Conservation (phyloP, 148 eudicot genomes). For the Agrostemma githago region DNA sequence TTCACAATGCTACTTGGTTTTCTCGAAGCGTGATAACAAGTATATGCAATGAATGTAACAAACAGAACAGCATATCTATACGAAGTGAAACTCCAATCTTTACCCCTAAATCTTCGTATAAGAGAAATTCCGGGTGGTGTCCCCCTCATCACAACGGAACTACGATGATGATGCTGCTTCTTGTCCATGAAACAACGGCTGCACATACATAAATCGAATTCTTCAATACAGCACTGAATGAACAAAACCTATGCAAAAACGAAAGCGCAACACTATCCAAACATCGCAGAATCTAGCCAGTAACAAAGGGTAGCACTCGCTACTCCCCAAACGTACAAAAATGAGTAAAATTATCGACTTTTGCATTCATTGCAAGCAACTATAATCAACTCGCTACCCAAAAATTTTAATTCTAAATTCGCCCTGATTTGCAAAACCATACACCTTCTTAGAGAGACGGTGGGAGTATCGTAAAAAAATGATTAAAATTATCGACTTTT, state of each 20-base stretch:
- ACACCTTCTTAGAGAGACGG: too few relatives aligned
- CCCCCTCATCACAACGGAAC: conserved; percentile 31
- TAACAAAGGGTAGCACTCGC: too few relatives aligned
- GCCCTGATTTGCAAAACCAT: too few relatives aligned
- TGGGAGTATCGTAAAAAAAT: too few relatives aligned
- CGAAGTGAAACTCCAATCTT: conserved; percentile 64
- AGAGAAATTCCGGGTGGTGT: conserved; percentile 68
- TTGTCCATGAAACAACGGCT: conserved; percentile 22
- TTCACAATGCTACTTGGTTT: conserved; percentile 95
- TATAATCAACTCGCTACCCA: too few relatives aligned
- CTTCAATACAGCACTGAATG: conserved; percentile 3
- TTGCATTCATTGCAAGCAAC: too few relatives aligned
- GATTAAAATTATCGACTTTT: too few relatives aligned
- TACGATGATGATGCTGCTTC: conserved; percentile 33
- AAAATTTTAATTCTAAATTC: too few relatives aligned
- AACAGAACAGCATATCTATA: conserved; percentile 67
- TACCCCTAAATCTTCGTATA: conserved; percentile 55
- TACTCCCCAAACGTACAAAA: too few relatives aligned
- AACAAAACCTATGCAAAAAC: conserved; percentile 1
- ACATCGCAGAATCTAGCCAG: not conserved
- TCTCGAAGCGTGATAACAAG: conserved; percentile 90
- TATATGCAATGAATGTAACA: conserved; percentile 80
- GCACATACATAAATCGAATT: not conserved
- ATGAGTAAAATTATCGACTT: too few relatives aligned
- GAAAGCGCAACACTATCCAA: not conserved